Conservation (phyloP, 192 early-diverging fungal species). For the Phlyctochytrium bullatum region DNA sequence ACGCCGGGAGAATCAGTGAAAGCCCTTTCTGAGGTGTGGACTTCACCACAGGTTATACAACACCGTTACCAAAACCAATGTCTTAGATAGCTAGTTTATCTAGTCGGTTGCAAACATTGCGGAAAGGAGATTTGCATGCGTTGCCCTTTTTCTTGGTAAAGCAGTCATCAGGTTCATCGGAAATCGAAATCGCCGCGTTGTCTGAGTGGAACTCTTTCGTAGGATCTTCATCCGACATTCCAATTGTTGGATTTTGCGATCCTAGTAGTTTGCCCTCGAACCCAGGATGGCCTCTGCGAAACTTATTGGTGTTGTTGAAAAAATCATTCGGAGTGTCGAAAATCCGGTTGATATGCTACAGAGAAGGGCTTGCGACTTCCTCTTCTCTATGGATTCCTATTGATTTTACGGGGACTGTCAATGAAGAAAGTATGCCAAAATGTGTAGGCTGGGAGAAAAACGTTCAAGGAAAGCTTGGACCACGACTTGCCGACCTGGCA, state of each 20-base stretch:
- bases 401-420: constrained; percentile 40
- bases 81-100: too few relatives aligned
- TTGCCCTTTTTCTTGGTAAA: constrained; percentile 29
- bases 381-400: constrained; percentile 47
- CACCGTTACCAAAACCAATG: too few relatives aligned
- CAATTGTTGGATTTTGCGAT: constrained; percentile 78
- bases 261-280: constrained; percentile 71
- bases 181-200: constrained; percentile 38
- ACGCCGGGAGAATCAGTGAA: neutral
- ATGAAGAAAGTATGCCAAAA: constrained; percentile 43
- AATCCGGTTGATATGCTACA: constrained; percentile 64
- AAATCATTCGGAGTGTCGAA: constrained; percentile 45
- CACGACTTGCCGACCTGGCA: constrained; percentile 79
- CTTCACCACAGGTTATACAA: constrained; percentile 11
- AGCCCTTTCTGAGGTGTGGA: constrained; percentile 37
- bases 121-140: too few relatives aligned
- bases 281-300: constrained; percentile 94
- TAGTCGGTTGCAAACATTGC: too few relatives aligned
- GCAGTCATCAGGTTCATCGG: neutral
- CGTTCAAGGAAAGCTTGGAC: constrained; percentile 69
- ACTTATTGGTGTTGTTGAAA: constrained; percentile 69
- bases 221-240: too few relatives aligned
- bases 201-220: constrained; percentile 61
- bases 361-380: constrained; percentile 51
- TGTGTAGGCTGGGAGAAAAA: constrained; percentile 93